A percentile compares a stretch with the other conserved stretches of the same genome.
Conservation (phyloP, 495 filamentous ascomycete genomes). For the Filosporella fistucella region DNA sequence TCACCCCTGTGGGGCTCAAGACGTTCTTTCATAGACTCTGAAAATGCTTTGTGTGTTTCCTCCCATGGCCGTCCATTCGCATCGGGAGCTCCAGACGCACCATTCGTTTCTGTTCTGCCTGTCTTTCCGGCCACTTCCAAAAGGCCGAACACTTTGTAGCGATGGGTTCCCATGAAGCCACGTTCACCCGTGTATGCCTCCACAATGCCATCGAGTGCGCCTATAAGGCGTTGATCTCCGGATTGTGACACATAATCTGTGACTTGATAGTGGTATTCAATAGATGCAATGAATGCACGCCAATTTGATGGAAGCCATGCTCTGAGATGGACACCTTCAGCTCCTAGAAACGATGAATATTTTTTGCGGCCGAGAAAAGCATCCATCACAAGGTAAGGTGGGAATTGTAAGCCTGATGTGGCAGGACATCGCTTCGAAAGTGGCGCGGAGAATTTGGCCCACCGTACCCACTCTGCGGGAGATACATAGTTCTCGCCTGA, state of each 20-base stretch:
- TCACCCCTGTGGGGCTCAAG: constrained; percentile 28
- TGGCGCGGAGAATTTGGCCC: constrained; percentile 31
- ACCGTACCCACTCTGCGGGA: constrained; percentile 27
- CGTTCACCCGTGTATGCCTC: constrained; percentile 30
- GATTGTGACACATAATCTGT: constrained; percentile 27
- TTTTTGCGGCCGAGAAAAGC: constrained; percentile 30
- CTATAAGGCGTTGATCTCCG: constrained; percentile 21
- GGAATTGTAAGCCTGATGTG: constrained; percentile 27
- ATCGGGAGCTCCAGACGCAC: constrained; percentile 26
- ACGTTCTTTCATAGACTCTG: constrained; percentile 32
- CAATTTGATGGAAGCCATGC: constrained; percentile 30
- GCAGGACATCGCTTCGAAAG: constrained; percentile 30
- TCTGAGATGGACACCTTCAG: constrained; percentile 30
- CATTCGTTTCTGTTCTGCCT: constrained; percentile 31
- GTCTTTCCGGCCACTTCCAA: constrained; percentile 34
- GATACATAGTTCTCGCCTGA: constrained; percentile 30
- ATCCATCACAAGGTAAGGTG: constrained; percentile 31
- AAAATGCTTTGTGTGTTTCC: constrained; percentile 31
- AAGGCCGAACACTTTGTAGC: constrained; percentile 36
- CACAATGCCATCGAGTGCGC: constrained; percentile 28
- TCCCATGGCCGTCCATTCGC: constrained; percentile 28
- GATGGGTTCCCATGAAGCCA: constrained; percentile 33
- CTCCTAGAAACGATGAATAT: constrained; percentile 30
- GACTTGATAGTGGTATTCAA: constrained; percentile 29
- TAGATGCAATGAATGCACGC: constrained; percentile 29